Evolutionary conservation across 495 filamentous ascomycete species (phyloP), one percentile per base, ranked within the genome.

Genomic region (Astrothelium subdiscretum): DNA sequence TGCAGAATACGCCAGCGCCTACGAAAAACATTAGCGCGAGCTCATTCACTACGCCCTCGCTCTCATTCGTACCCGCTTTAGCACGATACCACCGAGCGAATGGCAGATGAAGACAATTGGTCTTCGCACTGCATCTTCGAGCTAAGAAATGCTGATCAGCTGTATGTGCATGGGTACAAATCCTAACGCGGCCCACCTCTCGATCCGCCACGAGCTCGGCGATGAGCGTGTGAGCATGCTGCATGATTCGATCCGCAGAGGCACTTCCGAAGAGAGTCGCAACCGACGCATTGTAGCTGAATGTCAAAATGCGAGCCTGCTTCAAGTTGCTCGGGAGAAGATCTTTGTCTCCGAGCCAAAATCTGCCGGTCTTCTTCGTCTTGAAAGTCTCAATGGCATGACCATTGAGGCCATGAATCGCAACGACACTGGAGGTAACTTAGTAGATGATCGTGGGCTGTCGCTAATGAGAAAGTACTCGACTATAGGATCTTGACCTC

Each of bases 101-200:
- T 95, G 90, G 35, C 83, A 89, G 15, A 95, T 85, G 75, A 90
- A 95, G 60, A 95, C 86, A 61, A 95, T 91, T 0, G 90, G 90
- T 31, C 86, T 72, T 22, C 85, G 66, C 66, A 76, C 62, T 72
- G 80, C 71, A 69, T 79, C 63, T 72, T 80, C 72, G 72, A 86
- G 71, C 80, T 85, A 38, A 26, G 42, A 75, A 72, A 59, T 76
- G 77, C 72, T 67, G 0, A 76, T 76, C 60, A 82, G 73, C n/a
- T 73, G 77, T 38, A 40, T 40, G 51, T 29, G 26, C 27, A 4
- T 48, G 42, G 42, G 35, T 48, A 8, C 18, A 48, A 12, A 31
- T 57, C 51, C 24, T n/a, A 43, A 43, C 18, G 18, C 57, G 24
- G 71, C 77, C 65, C 71, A 84, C 80, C 62, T 77, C 79, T 61